Evolutionary conservation across 1,139 yeast genomes (phyloP).

Genomic region (Candida dubliniensis): DNA sequence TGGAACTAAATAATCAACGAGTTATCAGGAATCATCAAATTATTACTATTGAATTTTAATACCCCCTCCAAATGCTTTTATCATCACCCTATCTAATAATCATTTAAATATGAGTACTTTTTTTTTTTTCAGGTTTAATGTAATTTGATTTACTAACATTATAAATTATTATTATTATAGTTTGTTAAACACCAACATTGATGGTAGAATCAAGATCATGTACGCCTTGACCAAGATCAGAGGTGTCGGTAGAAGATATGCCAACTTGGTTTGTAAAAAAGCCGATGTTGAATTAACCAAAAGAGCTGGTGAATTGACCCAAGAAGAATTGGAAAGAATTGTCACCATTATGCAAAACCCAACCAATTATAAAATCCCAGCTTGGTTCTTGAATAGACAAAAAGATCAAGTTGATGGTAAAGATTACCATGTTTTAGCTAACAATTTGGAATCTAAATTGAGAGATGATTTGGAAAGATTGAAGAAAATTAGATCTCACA

Average conservation of each 20-base stretch:
- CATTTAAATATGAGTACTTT: too few relatives aligned
- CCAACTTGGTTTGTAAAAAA: slow-evolving; percentile 99
- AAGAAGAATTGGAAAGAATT: slow-evolving; percentile 99
- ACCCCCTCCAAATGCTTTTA: too few relatives aligned
- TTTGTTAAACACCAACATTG: slow-evolving; percentile 99
- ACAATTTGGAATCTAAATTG: slow-evolving; percentile 98
- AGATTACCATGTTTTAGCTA: slow-evolving; percentile 98
- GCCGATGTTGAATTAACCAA: slow-evolving; percentile 98
- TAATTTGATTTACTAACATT: not conserved
- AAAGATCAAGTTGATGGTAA: slow-evolving; percentile 98
- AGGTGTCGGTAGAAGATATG: slow-evolving; percentile 99
- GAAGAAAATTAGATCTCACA: slow-evolving; percentile 99
- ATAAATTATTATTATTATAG: slow-evolving; percentile 47
- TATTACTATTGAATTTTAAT: not conserved
- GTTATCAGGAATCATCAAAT: not conserved
- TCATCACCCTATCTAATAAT: too few relatives aligned
- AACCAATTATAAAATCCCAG: slow-evolving; percentile 97
- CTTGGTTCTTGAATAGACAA: slow-evolving; percentile 99
- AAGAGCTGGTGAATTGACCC: slow-evolving; percentile 99
- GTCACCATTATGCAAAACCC: slow-evolving; percentile 99
- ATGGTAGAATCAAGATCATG: slow-evolving; percentile 99
- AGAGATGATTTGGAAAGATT: slow-evolving; percentile 99
- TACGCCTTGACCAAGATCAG: slow-evolving; percentile 99
- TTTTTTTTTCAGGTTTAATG: too few relatives aligned
- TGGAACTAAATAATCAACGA: not conserved